These are phyloP conservation scores for Fusarium oxysporum DNA, from an alignment of 2,329 filamentous ascomycete genomes.

Conservation along the genomic window DNA sequence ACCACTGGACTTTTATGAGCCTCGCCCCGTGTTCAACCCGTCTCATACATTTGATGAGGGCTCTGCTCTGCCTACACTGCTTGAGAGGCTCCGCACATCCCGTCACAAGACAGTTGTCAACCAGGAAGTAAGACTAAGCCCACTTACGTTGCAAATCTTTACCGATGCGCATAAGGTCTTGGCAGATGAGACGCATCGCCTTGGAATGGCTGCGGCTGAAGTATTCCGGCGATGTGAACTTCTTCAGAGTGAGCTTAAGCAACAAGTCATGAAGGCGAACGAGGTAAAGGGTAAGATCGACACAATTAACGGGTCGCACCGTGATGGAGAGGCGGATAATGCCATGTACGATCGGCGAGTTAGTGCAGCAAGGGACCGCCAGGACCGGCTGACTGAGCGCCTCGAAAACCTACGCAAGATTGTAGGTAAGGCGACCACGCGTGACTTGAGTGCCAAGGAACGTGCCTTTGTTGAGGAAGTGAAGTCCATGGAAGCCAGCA, in stretches of 20 bases:
- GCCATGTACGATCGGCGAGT: constrained; percentile 70
- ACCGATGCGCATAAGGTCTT: constrained; percentile 79
- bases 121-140: constrained; percentile 76
- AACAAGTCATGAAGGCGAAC: constrained; percentile 74
- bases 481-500: constrained; percentile 65
- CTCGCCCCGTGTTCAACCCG: constrained; percentile 74
- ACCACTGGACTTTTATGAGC: constrained; percentile 67
- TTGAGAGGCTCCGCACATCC: constrained; percentile 68
- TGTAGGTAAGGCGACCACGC: constrained; percentile 55
- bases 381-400: constrained; percentile 67
- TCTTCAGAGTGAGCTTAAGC: constrained; percentile 73
- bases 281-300: constrained; percentile 76
- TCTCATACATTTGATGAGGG: constrained; percentile 69
- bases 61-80: constrained; percentile 66
- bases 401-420: constrained; percentile 68
- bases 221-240: constrained; percentile 78
- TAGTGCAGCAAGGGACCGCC: constrained; percentile 63
- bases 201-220: constrained; percentile 77
- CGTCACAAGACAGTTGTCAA: constrained; percentile 71
- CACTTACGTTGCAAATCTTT: constrained; percentile 76
- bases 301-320: constrained; percentile 62
- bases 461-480: constrained; percentile 60
- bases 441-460: constrained; percentile 60
- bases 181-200: constrained; percentile 73
- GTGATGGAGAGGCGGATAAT: constrained; percentile 64